Evolutionary conservation across 2,329 filamentous ascomycete species (phyloP).

Genomic region (Coniochaeta ligniaria): DNA sequence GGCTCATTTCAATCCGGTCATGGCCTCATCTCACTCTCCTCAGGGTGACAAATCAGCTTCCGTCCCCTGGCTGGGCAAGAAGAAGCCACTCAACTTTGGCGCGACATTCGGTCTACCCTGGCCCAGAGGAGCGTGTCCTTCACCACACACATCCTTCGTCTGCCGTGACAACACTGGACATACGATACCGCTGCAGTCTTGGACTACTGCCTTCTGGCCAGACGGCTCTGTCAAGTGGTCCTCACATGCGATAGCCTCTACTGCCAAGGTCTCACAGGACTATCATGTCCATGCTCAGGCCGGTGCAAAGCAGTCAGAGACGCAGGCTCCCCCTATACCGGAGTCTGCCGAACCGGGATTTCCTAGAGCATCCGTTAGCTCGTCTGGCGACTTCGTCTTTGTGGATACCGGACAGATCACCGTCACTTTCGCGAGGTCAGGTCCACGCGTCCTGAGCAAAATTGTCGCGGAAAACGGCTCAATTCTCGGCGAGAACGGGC

Average conservation of each 20-base stretch:
- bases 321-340: too few species aligned
- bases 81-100: not conserved
- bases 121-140: slow-evolving; percentile 6
- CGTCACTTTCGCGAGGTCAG: slow-evolving; percentile 33
- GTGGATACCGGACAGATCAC: slow-evolving; percentile 37
- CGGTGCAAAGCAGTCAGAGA: too few species aligned
- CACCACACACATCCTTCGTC: slow-evolving; percentile 10
- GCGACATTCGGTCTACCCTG: slow-evolving; percentile 10
- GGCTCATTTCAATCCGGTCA: too few species aligned
- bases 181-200: slow-evolving; percentile 35
- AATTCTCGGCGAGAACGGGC: slow-evolving; percentile 31
- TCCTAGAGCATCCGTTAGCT: slow-evolving; percentile 6
- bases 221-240: slow-evolving; percentile 58
- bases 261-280: slow-evolving; percentile 27
- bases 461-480: slow-evolving; percentile 16
- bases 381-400: slow-evolving; percentile 25
- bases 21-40: too few species aligned
- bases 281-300: slow-evolving; percentile 29
- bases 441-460: slow-evolving; percentile 33
- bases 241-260: slow-evolving; percentile 44
- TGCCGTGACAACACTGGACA: slow-evolving; percentile 2
- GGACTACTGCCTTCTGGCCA: slow-evolving; percentile 52
- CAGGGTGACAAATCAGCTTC: not conserved
- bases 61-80: not conserved
- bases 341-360: not conserved